Conservation (phyloP, 768 basidiomycete species). For the Pleurotus djamor region DNA sequence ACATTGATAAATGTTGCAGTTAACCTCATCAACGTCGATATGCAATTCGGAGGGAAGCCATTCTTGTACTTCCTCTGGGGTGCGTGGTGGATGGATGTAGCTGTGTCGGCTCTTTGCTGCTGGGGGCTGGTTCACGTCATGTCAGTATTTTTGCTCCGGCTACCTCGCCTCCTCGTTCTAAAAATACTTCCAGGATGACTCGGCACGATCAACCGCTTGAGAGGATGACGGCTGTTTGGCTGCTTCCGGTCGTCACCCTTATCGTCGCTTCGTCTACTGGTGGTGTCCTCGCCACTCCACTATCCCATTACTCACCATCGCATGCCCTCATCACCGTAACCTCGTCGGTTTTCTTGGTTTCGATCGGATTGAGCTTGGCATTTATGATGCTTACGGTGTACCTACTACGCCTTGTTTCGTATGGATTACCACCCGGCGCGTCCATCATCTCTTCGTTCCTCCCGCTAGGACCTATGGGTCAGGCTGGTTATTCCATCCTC, state of each 20-base stretch:
- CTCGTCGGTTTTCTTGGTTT: conserved; percentile 52
- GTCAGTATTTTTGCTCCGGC: conserved; percentile 33
- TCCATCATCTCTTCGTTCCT: conserved; percentile 62
- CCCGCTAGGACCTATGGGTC: conserved; percentile 73
- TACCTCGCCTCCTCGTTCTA: background rate
- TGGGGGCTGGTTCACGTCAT: conserved; percentile 66
- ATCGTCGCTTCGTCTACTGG: conserved; percentile 72
- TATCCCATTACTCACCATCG: conserved; percentile 39
- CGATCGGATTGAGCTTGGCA: conserved; percentile 55
- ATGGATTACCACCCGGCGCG: conserved; percentile 49
- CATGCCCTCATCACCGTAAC: conserved; percentile 55
- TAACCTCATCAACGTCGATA: conserved; percentile 34
- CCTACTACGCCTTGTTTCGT: conserved; percentile 52
- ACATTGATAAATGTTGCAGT: conserved; percentile 49
- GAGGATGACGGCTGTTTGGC: conserved; percentile 62
- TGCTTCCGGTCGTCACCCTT: conserved; percentile 74
- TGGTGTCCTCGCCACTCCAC: conserved; percentile 49
- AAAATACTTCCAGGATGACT: conserved; percentile 41
- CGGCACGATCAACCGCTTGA: conserved; percentile 53
- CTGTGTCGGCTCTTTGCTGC: conserved; percentile 34
- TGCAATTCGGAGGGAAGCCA: conserved; percentile 41
- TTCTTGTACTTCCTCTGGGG: conserved; percentile 37
- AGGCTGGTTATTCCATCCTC: conserved; percentile 58
- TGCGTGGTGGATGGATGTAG: conserved; percentile 7
- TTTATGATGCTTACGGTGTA: conserved; percentile 70